phyloP scores from a whole-genome alignment of 163 green algal species.

The Picocystis sp. region DNA sequence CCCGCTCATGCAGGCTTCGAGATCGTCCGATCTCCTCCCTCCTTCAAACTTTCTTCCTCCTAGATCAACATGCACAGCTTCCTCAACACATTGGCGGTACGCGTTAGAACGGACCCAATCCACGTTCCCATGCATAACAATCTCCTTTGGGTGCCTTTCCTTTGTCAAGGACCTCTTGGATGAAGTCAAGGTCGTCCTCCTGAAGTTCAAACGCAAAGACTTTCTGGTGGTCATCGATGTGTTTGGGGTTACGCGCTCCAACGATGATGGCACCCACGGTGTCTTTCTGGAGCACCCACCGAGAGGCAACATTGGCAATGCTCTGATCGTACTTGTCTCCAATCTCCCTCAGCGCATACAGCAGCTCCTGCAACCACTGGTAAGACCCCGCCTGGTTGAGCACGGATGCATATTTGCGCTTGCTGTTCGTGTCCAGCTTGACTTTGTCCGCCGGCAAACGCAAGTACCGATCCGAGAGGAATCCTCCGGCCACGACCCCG shows the following conservation, averaged over 20 bases:
- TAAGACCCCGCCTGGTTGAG: conserved; percentile 42
- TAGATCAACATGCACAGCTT: no score
- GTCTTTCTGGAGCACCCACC: conserved; percentile 59
- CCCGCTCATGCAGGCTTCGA: no score
- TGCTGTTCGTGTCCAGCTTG: conserved; percentile 39
- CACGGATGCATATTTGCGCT: conserved; percentile 54
- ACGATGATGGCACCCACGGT: conserved; percentile 42
- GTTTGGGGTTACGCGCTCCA: conserved; percentile 40
- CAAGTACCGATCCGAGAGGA: conserved; percentile 49
- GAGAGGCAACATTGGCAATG: conserved; percentile 50
- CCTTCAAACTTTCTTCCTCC: no score
- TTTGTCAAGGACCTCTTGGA: conserved; percentile 38
- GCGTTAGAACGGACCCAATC: conserved; percentile 11
- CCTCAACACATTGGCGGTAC: no score
- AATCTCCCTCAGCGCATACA: conserved; percentile 26
- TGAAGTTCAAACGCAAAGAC: conserved; percentile 48
- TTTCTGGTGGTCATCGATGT: conserved; percentile 39
- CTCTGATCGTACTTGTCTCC: conserved; percentile 34
- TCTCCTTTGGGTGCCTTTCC: conserved; percentile 28
- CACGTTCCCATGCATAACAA: conserved; percentile 57
- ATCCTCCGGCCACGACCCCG: conserved; percentile 46
- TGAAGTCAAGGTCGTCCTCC: conserved; percentile 28
- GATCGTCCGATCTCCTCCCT: no score
- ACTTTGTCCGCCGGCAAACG: conserved; percentile 18
- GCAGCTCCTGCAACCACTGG: conserved; percentile 47